Percentiles rank a stretch among this genome's conserved stretches.
Conservation (phyloP, 352 stramenopile genomes). For the Hyaloperonospora arabidopsidis region DNA sequence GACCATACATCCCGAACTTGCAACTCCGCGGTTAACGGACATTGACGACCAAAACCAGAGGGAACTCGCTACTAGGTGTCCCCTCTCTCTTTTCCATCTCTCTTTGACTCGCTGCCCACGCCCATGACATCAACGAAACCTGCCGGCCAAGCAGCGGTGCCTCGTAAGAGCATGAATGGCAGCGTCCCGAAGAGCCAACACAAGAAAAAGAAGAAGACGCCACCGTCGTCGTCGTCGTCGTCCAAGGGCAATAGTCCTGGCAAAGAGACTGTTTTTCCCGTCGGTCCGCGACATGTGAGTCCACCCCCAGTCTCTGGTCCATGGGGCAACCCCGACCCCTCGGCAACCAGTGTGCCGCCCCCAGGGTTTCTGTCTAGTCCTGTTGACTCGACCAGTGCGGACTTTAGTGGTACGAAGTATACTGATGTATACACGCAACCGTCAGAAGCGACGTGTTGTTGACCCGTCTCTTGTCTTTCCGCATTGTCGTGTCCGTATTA, state of each 20-base stretch:
- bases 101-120: constrained; percentile 13
- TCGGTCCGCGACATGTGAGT: constrained; percentile 15
- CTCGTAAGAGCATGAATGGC: constrained; percentile 22
- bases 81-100: constrained; percentile 2
- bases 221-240: constrained; percentile 10
- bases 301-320: constrained; percentile 35
- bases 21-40: constrained; percentile 15
- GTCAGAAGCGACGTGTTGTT: no score
- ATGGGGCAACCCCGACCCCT: constrained; percentile 23
- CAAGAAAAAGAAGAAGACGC: constrained; percentile 42
- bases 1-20: neutral
- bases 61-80: constrained; percentile 17
- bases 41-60: constrained; percentile 17
- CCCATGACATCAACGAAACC: constrained; percentile 19
- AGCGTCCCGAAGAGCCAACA: constrained; percentile 20
- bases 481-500: neutral
- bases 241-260: constrained; percentile 19
- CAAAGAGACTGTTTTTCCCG: constrained; percentile 11
- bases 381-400: constrained; percentile 7
- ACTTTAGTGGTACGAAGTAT: constrained; percentile 39
- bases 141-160: constrained; percentile 2
- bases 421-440: no score
- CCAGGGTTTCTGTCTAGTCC: constrained; percentile 23
- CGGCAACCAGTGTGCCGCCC: constrained; percentile 17
- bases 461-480: neutral